Percentiles rank a stretch among this genome's conserved stretches.
Conservation (phyloP, 164 flowering plant genomes). For the Magnolia officinalis region DNA sequence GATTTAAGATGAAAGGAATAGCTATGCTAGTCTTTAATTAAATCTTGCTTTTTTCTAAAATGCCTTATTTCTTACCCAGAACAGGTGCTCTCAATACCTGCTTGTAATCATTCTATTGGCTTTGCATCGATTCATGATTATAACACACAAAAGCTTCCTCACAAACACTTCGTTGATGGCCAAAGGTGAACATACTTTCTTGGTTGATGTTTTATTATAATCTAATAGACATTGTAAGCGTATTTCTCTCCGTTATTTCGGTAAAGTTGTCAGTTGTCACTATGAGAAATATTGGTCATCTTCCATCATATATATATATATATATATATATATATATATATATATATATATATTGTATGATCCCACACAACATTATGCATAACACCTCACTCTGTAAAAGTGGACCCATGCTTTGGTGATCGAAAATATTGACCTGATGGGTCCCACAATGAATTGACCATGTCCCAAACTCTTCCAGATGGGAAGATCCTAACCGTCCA, state of each 20-base stretch:
- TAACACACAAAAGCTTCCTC: constrained; percentile 70
- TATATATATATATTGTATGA: neutral
- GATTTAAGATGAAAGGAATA: neutral
- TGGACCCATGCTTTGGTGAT: too few relatives aligned
- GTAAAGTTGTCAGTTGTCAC: neutral
- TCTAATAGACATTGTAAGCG: neutral
- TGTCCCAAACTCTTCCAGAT: too few relatives aligned
- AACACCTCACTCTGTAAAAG: neutral
- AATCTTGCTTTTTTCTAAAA: neutral
- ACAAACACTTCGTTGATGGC: constrained; percentile 50
- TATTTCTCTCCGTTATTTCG: neutral
- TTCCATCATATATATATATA: neutral
- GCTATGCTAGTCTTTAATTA: neutral
- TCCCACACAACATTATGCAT: neutral
- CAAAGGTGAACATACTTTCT: constrained; percentile 51
- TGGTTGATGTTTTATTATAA: neutral
- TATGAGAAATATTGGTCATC: neutral
- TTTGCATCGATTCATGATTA: constrained; percentile 75
- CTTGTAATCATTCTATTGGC: constrained; percentile 51
- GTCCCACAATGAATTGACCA: too few relatives aligned
- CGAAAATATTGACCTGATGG: too few relatives aligned
- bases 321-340: neutral
- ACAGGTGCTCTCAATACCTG: constrained; percentile 88
- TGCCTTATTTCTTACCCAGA: neutral
- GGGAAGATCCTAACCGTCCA: too few relatives aligned